These are phyloP conservation scores for Neurospora sp. DNA, from an alignment of 495 filamentous ascomycete genomes.

Conservation along the genomic window DNA sequence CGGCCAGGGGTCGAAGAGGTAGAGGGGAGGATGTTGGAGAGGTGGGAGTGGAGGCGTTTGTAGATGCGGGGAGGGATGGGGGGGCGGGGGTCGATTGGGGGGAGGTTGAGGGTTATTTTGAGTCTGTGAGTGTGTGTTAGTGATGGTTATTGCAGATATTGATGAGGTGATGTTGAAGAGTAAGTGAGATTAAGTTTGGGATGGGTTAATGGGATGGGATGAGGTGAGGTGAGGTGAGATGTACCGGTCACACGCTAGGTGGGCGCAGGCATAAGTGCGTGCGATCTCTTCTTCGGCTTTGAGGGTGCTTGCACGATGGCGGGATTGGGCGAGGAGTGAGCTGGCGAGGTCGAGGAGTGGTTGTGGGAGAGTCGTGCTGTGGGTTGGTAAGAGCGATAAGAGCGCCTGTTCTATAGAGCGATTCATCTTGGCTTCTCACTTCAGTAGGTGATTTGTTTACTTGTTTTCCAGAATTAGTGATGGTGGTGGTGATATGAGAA, in stretches of 20 bases:
- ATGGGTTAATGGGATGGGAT: background rate
- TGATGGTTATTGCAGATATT: background rate
- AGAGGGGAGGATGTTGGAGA: constrained; percentile 58
- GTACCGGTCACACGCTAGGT: constrained; percentile 83
- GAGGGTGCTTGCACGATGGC: constrained; percentile 64
- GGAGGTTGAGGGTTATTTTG: constrained; percentile 74
- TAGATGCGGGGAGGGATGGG: constrained; percentile 78
- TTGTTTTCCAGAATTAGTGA: background rate
- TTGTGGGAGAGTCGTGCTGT: constrained; percentile 58
- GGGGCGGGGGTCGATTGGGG: constrained; percentile 66
- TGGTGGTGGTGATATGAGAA: background rate
- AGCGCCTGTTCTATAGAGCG: constrained; percentile 68
- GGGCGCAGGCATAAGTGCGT: constrained; percentile 77
- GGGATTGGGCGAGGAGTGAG: constrained; percentile 80
- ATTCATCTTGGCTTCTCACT: constrained; percentile 45
- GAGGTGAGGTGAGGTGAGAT: background rate
- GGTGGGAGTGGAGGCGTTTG: constrained; percentile 70
- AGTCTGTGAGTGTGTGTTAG: constrained; percentile 40
- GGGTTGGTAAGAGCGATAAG: constrained; percentile 65
- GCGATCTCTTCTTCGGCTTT: constrained; percentile 86
- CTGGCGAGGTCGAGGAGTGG: constrained; percentile 67
- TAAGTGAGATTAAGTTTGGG: background rate
- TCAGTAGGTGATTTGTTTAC: background rate
- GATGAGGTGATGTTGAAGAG: background rate
- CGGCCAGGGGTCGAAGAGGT: constrained; percentile 22